Evolutionary conservation across 768 basidiomycete species (phyloP).

Genomic region (Pilatotrama ljubarskyi): DNA sequence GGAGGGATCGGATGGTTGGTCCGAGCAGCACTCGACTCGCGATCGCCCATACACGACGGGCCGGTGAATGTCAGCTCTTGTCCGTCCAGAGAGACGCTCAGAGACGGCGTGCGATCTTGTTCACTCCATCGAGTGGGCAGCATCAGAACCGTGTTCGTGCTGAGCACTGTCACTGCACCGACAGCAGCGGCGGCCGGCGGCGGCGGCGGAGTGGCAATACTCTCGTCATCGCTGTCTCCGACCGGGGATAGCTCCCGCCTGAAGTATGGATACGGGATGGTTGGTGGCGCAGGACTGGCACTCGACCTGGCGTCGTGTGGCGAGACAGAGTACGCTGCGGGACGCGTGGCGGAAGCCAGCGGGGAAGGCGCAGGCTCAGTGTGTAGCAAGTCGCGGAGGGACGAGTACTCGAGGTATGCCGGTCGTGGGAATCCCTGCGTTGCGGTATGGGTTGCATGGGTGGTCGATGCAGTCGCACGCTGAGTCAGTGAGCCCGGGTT

Average conservation of each 20-base stretch:
- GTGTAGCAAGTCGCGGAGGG: constrained; percentile 67
- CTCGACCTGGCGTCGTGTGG: constrained; percentile 13
- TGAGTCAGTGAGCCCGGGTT: constrained; percentile 13
- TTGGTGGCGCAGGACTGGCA: constrained; percentile 18
- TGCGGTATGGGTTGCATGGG: constrained; percentile 16
- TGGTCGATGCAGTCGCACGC: constrained; percentile 2
- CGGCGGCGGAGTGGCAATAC: constrained; percentile 50
- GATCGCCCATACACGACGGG: constrained; percentile 58
- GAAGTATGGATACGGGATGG: constrained; percentile 28
- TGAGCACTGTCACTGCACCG: constrained; percentile 17
- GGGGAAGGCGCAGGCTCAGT: constrained; percentile 46
- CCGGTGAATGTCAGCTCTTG: constrained; percentile 70
- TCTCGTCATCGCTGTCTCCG: constrained; percentile 71
- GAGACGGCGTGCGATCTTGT: constrained; percentile 54
- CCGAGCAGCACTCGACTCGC: constrained; percentile 76
- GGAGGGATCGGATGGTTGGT: constrained; percentile 77
- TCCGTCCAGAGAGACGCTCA: constrained; percentile 70
- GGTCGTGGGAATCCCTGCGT: constrained; percentile 59
- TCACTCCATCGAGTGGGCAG: constrained; percentile 83
- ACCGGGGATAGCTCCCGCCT: constrained; percentile 29
- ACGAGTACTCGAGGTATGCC: constrained; percentile 74
- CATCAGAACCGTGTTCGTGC: constrained; percentile 40
- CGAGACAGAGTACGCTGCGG: not conserved
- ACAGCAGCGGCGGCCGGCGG: constrained; percentile 23
- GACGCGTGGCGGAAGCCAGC: constrained; percentile 27